Evolutionary conservation across 768 basidiomycete species (phyloP).

Genomic region (Pholiota conissans): DNA sequence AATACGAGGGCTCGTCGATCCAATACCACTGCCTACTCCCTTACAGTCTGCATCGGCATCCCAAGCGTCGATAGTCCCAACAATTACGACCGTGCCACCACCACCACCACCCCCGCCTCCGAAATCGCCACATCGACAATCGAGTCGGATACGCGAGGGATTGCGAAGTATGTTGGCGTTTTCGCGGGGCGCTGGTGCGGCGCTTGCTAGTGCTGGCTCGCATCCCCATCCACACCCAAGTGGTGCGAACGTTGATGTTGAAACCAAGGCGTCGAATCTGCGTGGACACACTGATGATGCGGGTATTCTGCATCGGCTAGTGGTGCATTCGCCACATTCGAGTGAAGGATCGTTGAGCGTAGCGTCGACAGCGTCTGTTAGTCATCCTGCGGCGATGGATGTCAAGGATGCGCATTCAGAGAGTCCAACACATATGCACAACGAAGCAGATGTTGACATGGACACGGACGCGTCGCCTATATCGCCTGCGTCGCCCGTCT

Average conservation of each 20-base stretch:
- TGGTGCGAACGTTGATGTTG: no score
- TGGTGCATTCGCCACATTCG: no score
- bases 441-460: background rate
- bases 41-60: background rate
- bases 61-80: background rate
- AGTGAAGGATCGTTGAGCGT: no score
- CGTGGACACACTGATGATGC: no score
- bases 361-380: no score
- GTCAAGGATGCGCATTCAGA: background rate
- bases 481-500: background rate
- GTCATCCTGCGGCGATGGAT: no score
- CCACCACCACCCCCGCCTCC: background rate
- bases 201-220: background rate
- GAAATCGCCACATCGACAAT: slow-evolving; percentile 9
- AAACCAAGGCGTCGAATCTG: no score
- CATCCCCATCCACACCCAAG: no score
- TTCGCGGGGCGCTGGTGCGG: slow-evolving; percentile 10
- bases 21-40: background rate
- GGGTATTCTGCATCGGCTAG: no score
- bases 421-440: no score
- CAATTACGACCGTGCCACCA: no score
- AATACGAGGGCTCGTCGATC: background rate
- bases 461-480: background rate
- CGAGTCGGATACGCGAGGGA: slow-evolving; percentile 18
- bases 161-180: slow-evolving; percentile 23